These are phyloP conservation scores for Salix suchowensis DNA, from an alignment of 345 rosid genomes.

Conservation along the genomic window DNA sequence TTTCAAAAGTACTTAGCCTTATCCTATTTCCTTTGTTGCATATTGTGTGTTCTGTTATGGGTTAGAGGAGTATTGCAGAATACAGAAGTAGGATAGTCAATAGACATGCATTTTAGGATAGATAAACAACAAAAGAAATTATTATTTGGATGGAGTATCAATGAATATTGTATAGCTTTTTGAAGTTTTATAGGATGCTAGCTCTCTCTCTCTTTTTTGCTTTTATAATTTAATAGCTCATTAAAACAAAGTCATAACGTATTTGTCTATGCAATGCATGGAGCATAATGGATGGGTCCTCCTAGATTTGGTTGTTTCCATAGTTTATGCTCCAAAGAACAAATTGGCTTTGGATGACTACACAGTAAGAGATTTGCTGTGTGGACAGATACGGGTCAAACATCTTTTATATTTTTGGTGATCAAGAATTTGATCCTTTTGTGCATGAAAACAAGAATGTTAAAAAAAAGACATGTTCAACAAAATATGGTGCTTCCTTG, in stretches of 20 bases:
- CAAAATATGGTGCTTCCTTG: not conserved
- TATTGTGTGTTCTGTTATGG: not conserved
- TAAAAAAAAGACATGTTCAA: not conserved
- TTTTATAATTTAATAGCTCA: not conserved
- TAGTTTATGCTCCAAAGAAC: slow-evolving; percentile 64
- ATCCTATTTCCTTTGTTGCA: not conserved
- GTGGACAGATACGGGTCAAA: slow-evolving; percentile 88
- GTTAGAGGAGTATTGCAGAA: not conserved
- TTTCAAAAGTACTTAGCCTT: not conserved
- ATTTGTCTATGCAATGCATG: slow-evolving; percentile 1
- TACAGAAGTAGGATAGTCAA: too few relatives aligned
- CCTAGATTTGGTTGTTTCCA: slow-evolving; percentile 58
- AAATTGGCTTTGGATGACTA: slow-evolving; percentile 70
- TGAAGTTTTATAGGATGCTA: too few relatives aligned
- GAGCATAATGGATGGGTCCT: slow-evolving; percentile 56
- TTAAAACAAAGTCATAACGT: not conserved
- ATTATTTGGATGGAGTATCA: too few relatives aligned
- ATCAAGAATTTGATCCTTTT: not conserved
- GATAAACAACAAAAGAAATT: too few relatives aligned
- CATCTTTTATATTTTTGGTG: slow-evolving; percentile 19
- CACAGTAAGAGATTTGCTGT: slow-evolving; percentile 49
- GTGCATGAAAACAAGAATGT: not conserved
- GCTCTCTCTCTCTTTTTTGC: too few relatives aligned
- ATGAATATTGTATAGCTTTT: too few relatives aligned
- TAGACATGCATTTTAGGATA: too few relatives aligned